A percentile compares a stretch with the other conserved stretches of the same genome.
Conservation (phyloP, 768 basidiomycete species). For the Psilocybe cubensis region DNA sequence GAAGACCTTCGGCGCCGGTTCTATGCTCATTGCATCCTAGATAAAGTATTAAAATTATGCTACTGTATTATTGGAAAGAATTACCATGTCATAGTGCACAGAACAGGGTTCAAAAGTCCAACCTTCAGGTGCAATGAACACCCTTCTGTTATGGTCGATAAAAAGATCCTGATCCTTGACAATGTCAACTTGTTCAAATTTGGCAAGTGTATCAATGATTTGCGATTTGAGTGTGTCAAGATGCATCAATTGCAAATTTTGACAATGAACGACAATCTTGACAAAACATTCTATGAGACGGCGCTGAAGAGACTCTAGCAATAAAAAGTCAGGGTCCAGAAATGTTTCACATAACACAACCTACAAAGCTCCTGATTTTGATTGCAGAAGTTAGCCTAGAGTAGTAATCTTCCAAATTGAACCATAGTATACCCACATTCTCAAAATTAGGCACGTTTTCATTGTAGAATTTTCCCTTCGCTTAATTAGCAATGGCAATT, state of each 20-base stretch:
- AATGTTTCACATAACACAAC: slow-evolving; percentile 22
- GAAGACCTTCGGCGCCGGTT: slow-evolving; percentile 73
- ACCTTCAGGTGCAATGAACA: slow-evolving; percentile 65
- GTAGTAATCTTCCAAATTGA: slow-evolving; percentile 6
- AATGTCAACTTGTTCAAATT: slow-evolving; percentile 57
- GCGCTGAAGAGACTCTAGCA: slow-evolving; percentile 70
- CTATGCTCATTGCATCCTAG: slow-evolving; percentile 67
- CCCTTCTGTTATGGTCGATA: slow-evolving; percentile 69
- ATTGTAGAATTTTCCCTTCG: slow-evolving; percentile 73
- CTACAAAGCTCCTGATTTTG: slow-evolving; percentile 68
- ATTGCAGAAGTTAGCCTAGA: slow-evolving; percentile 8
- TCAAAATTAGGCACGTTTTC: slow-evolving; percentile 71
- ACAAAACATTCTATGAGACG: slow-evolving; percentile 60
- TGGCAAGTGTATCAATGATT: slow-evolving; percentile 46
- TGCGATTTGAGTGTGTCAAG: slow-evolving; percentile 60
- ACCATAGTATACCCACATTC: slow-evolving; percentile 55
- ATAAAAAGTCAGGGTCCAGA: slow-evolving; percentile 9
- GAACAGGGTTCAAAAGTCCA: slow-evolving; percentile 79
- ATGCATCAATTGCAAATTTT: slow-evolving; percentile 60
- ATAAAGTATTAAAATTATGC: slow-evolving; percentile 7
- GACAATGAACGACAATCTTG: slow-evolving; percentile 59
- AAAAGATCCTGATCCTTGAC: slow-evolving; percentile 70
- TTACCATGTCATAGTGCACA: slow-evolving; percentile 76
- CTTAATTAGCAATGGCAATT: slow-evolving; percentile 67
- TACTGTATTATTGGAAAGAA: neutral